Evolutionary conservation across 768 basidiomycete species (phyloP).

Genomic region (Leccinum subgranulosum): DNA sequence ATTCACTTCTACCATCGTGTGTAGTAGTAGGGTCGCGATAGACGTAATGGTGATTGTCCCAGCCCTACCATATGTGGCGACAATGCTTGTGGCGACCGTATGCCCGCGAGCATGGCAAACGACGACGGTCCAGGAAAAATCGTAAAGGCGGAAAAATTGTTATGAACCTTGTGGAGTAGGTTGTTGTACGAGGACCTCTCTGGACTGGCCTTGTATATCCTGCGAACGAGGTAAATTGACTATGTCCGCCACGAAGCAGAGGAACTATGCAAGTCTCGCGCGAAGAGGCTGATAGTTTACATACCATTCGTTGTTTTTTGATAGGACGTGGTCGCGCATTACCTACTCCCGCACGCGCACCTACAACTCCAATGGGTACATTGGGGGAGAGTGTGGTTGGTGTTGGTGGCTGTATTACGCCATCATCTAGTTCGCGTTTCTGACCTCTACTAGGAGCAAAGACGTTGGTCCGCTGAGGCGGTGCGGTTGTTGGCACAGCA

Average conservation of each 20-base stretch:
- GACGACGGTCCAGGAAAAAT: conserved; percentile 4
- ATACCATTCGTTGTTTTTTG: conserved; percentile 75
- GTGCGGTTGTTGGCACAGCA: conserved; percentile 24
- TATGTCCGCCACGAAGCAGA: not conserved
- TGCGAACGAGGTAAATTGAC: conserved; percentile 25
- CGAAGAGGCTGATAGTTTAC: conserved; percentile 13
- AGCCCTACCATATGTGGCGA: conserved; percentile 2
- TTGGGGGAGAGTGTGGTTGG: conserved; percentile 23
- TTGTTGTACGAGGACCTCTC: conserved; percentile 64
- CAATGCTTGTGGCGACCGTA: conserved; percentile 1
- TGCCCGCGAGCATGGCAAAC: conserved; percentile 8
- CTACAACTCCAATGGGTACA: conserved; percentile 33
- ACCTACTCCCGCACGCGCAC: conserved; percentile 56
- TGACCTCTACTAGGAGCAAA: conserved; percentile 26
- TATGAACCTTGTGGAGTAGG: conserved; percentile 71
- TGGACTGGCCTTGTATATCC: conserved; percentile 64
- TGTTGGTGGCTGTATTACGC: conserved; percentile 19
- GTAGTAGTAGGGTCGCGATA: conserved; percentile 8
- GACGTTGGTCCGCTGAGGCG: conserved; percentile 20
- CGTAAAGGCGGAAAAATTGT: not conserved
- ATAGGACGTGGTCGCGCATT: conserved; percentile 63
- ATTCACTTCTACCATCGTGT: conserved; percentile 8
- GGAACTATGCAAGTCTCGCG: not conserved
- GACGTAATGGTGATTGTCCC: conserved; percentile 2
- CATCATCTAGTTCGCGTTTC: conserved; percentile 33